Evolutionary conservation across 768 basidiomycete genomes (phyloP).

Genomic region (Kwoniella sp.): DNA sequence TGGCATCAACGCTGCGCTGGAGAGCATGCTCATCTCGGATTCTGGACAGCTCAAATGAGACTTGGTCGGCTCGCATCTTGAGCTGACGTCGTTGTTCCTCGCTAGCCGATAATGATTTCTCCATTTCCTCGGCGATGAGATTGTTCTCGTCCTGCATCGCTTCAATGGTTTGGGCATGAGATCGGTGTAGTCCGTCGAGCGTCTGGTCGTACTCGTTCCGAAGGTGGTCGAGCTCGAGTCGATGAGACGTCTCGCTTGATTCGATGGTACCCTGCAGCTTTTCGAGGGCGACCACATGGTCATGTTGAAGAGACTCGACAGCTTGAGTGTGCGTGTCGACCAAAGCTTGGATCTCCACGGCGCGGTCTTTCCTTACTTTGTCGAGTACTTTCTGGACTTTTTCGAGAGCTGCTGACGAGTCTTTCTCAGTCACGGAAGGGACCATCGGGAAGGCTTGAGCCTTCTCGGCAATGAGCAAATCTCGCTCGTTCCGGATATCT

Average conservation of each 20-base stretch:
- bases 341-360: constrained; percentile 40
- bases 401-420: background rate
- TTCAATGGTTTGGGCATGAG: constrained; percentile 20
- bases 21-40: constrained; percentile 40
- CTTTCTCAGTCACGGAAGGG: constrained; percentile 6
- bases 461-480: constrained; percentile 21
- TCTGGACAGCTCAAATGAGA: constrained; percentile 41
- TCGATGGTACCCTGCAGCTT: constrained; percentile 14
- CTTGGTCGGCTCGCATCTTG: constrained; percentile 48
- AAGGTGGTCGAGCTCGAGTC: constrained; percentile 1
- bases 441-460: constrained; percentile 22
- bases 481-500: constrained; percentile 60
- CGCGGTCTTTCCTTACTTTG: constrained; percentile 42
- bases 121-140: constrained; percentile 36
- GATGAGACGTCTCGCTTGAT: constrained; percentile 8
- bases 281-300: constrained; percentile 26
- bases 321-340: constrained; percentile 29
- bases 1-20: constrained; percentile 32
- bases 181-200: constrained; percentile 7
- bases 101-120: constrained; percentile 24
- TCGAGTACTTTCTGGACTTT: constrained; percentile 9
- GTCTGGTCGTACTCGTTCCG: constrained; percentile 19
- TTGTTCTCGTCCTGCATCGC: constrained; percentile 31
- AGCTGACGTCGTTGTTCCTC: constrained; percentile 46
- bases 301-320: constrained; percentile 20